Evolutionary conservation across 306 rosid species (phyloP).

Genomic region (Ormosia semicastrata): DNA sequence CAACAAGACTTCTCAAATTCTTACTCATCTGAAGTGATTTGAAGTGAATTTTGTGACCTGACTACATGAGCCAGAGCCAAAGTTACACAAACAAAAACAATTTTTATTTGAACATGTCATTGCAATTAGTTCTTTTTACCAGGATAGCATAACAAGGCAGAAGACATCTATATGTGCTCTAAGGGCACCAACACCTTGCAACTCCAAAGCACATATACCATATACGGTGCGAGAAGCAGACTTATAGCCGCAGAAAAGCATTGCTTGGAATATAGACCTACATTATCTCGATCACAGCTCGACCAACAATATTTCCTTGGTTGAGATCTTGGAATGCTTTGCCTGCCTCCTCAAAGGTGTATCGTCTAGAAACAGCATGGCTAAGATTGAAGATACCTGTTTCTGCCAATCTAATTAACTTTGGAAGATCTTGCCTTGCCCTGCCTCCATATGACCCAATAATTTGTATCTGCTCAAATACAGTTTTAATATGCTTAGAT

Average conservation of each 20-base stretch:
- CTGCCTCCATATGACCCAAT: conserved; percentile 95
- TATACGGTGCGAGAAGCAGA: not conserved
- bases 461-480: conserved; percentile 65
- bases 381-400: conserved; percentile 72
- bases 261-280: conserved; percentile 28
- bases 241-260: conserved; percentile 8
- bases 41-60: not conserved
- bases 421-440: conserved; percentile 98
- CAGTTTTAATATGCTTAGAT: conserved; percentile 3
- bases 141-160: not conserved
- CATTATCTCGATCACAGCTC: conserved; percentile 76
- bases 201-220: not conserved
- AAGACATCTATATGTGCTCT: conserved; percentile 34
- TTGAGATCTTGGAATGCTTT: conserved; percentile 84
- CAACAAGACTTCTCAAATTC: not conserved
- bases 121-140: not conserved
- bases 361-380: conserved; percentile 76
- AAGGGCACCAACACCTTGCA: conserved; percentile 35
- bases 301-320: conserved; percentile 66
- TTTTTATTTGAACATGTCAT: conserved; percentile 23
- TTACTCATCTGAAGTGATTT: not conserved
- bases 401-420: conserved; percentile 83
- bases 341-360: conserved; percentile 74
- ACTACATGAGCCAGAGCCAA: conserved; percentile 3
- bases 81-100: not conserved